These are phyloP conservation scores for Achaetomium macrosporum DNA, from an alignment of 2,329 filamentous ascomycete genomes.

Conservation along the genomic window DNA sequence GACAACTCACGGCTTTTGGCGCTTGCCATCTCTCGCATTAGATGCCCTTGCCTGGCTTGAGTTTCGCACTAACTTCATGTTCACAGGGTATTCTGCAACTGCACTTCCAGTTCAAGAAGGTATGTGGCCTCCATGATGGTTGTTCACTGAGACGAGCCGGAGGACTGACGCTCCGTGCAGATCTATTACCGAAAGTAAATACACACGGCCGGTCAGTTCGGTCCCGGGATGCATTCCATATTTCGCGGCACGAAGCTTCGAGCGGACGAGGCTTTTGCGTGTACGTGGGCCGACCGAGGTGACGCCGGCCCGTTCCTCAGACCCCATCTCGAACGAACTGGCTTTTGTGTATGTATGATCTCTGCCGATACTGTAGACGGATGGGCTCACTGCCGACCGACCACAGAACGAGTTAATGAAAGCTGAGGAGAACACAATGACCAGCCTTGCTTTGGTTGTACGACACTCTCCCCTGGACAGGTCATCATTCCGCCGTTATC, in stretches of 20 bases:
- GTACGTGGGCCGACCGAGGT: conserved; percentile 4
- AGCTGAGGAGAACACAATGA: conserved; percentile 9
- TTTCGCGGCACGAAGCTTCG: background rate
- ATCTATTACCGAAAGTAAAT: conserved; percentile 52
- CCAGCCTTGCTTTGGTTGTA: conserved; percentile 12
- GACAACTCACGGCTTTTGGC: background rate
- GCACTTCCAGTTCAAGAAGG: conserved; percentile 98
- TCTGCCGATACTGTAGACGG: conserved; percentile 16
- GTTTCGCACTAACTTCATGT: conserved; percentile 14
- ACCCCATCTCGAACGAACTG: conserved; percentile 8
- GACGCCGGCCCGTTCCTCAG: conserved; percentile 16
- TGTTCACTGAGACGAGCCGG: background rate
- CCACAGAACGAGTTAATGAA: conserved; percentile 15
- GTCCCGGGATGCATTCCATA: background rate
- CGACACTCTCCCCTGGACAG: conserved; percentile 14
- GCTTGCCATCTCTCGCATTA: background rate
- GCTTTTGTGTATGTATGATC: conserved; percentile 16
- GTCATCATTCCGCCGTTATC: conserved; percentile 19
- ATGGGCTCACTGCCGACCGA: conserved; percentile 15
- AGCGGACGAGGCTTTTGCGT: background rate
- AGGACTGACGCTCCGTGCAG: conserved; percentile 30
- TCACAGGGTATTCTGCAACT: conserved; percentile 83
- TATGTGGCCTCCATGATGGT: conserved; percentile 34
- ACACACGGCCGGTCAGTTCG: background rate
- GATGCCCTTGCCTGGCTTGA: background rate